Conservation (phyloP, 768 basidiomycete genomes). For the Dacryopinax spathularia region DNA sequence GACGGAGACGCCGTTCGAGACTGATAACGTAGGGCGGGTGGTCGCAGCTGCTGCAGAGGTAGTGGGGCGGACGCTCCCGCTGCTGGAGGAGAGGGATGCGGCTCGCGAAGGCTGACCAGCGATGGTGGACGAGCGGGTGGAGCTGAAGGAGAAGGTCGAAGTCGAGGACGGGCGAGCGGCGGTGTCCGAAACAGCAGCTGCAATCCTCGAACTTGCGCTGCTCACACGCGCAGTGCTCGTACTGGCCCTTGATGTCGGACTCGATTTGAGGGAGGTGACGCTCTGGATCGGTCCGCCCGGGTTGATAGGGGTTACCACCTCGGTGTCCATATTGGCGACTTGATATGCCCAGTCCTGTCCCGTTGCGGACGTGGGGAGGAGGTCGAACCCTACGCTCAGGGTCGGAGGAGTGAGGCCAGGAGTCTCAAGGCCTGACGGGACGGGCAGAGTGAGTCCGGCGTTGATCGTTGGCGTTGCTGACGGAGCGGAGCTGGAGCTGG, state of each 20-base stretch:
- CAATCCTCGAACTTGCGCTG: neutral
- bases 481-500: neutral
- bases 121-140: neutral
- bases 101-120: neutral
- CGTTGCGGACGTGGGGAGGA: neutral
- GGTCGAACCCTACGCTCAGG: slow-evolving; percentile 1
- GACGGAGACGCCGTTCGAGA: neutral
- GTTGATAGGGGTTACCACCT: neutral
- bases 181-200: neutral
- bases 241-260: neutral
- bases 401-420: neutral
- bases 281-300: neutral
- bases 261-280: neutral
- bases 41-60: too few relatives aligned
- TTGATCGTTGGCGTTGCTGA: neutral
- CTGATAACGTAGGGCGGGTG: neutral
- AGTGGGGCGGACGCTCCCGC: too few relatives aligned
- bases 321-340: neutral
- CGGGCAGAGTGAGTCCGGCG: neutral
- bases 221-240: neutral
- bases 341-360: neutral
- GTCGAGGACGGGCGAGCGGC: neutral
- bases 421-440: neutral
- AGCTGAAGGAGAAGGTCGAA: neutral
- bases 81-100: neutral